Conservation (phyloP, 2,329 filamentous ascomycete genomes). For the Claviceps sorghi region DNA sequence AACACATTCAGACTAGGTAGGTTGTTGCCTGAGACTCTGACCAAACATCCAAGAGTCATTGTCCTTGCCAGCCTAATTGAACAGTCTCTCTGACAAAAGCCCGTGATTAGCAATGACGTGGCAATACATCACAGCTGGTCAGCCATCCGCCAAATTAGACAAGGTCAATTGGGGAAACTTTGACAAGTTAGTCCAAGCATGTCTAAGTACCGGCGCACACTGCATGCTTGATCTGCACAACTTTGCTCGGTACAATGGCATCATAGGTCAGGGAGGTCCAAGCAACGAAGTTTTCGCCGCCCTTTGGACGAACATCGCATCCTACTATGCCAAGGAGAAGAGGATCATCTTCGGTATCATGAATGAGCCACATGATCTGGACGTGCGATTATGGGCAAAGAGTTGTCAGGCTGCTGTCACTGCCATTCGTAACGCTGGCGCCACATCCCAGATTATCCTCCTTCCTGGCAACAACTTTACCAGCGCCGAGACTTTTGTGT, state of each 20-base stretch:
- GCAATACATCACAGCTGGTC: slow-evolving; percentile 43
- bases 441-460: slow-evolving; percentile 45
- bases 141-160: slow-evolving; percentile 35
- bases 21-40: slow-evolving; percentile 6
- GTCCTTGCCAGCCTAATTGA: background rate
- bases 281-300: slow-evolving; percentile 41
- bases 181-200: slow-evolving; percentile 40
- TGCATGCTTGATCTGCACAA: slow-evolving; percentile 48
- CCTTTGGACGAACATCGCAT: slow-evolving; percentile 44
- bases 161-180: slow-evolving; percentile 33
- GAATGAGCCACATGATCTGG: slow-evolving; percentile 53
- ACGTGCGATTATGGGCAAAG: slow-evolving; percentile 41
- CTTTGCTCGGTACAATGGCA: slow-evolving; percentile 47
- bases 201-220: slow-evolving; percentile 38
- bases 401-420: slow-evolving; percentile 49
- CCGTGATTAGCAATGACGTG: slow-evolving; percentile 27
- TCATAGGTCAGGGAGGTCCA: slow-evolving; percentile 52
- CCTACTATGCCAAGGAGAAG: slow-evolving; percentile 39
- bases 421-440: slow-evolving; percentile 50
- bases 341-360: slow-evolving; percentile 48
- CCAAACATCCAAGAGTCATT: background rate
- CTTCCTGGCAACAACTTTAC: slow-evolving; percentile 47
- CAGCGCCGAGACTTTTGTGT: slow-evolving; percentile 32
- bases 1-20: slow-evolving; percentile 40
- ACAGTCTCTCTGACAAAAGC: background rate